Evolutionary conservation across 1,284 basidiomycete genomes (phyloP).

Genomic region (Fomitopsis palustris): DNA sequence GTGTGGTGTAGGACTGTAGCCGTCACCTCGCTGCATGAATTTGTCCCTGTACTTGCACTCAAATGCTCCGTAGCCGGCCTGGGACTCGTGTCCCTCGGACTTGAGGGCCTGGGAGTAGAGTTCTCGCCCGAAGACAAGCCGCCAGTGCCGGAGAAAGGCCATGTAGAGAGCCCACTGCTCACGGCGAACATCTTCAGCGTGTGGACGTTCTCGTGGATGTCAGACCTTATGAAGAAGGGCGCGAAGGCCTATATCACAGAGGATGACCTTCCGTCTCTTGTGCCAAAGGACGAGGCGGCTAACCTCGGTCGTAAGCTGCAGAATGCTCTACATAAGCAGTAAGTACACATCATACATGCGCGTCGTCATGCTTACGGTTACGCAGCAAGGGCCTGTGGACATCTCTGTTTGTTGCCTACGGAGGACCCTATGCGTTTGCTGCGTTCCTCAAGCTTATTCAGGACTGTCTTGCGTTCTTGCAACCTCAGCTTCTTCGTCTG

Average conservation of each 20-base stretch:
- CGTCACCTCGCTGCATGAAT: slow-evolving; percentile 21
- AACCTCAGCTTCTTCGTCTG: slow-evolving; percentile 85
- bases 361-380: background rate
- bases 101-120: slow-evolving; percentile 78
- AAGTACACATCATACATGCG: slow-evolving; percentile 15
- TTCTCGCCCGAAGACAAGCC: slow-evolving; percentile 35
- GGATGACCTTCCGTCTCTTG: slow-evolving; percentile 70
- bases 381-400: slow-evolving; percentile 61
- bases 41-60: slow-evolving; percentile 39
- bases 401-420: slow-evolving; percentile 76
- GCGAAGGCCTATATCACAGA: slow-evolving; percentile 64
- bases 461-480: slow-evolving; percentile 80
- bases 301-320: slow-evolving; percentile 68
- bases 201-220: slow-evolving; percentile 82
- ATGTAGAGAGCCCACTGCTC: slow-evolving; percentile 67
- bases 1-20: slow-evolving; percentile 66
- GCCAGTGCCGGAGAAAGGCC: slow-evolving; percentile 31
- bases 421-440: slow-evolving; percentile 73
- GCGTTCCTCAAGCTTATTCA: slow-evolving; percentile 70
- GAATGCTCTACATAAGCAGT: slow-evolving; percentile 58
- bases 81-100: slow-evolving; percentile 54
- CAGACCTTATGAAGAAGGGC: slow-evolving; percentile 72
- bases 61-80: slow-evolving; percentile 46
- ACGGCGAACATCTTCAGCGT: slow-evolving; percentile 83
- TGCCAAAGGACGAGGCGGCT: slow-evolving; percentile 69